A percentile compares a stretch with the other conserved stretches of the same genome.
These are phyloP conservation scores for Tuctoria greenei DNA, from an alignment of 176 grass and related monocot genomes.

Conservation along the genomic window DNA sequence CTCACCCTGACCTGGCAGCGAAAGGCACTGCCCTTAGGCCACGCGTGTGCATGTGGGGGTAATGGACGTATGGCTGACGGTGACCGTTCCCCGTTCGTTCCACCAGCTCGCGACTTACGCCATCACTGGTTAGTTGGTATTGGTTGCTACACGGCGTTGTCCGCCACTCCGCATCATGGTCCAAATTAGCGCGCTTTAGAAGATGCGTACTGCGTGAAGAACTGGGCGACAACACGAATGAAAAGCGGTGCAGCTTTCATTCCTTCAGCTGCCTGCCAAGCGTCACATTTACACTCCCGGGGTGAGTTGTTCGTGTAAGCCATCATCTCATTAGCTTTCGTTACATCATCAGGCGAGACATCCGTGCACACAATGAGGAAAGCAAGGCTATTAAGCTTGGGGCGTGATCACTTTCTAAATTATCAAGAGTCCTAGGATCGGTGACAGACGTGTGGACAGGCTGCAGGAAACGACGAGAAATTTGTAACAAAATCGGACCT, in stretches of 20 bases:
- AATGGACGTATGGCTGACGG: background rate
- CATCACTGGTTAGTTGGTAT: background rate
- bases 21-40: background rate
- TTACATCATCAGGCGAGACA: background rate
- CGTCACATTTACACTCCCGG: background rate
- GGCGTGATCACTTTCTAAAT: background rate
- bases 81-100: background rate
- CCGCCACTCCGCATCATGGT: too few species aligned
- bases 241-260: conserved; percentile 7
- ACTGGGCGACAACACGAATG: background rate
- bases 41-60: too few species aligned
- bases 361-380: conserved; percentile 16
- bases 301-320: background rate
- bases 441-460: conserved; percentile 14
- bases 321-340: background rate
- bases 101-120: background rate
- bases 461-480: background rate
- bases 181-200: background rate
- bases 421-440: background rate
- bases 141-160: too few species aligned
- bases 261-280: conserved; percentile 7
- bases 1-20: background rate
- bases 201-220: background rate
- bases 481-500: background rate
- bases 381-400: background rate